A percentile compares a stretch with the other conserved stretches of the same genome.
Evolutionary conservation across 202 grass and related monocot species (phyloP).

Genomic region (Schoenoplectus triqueter): DNA sequence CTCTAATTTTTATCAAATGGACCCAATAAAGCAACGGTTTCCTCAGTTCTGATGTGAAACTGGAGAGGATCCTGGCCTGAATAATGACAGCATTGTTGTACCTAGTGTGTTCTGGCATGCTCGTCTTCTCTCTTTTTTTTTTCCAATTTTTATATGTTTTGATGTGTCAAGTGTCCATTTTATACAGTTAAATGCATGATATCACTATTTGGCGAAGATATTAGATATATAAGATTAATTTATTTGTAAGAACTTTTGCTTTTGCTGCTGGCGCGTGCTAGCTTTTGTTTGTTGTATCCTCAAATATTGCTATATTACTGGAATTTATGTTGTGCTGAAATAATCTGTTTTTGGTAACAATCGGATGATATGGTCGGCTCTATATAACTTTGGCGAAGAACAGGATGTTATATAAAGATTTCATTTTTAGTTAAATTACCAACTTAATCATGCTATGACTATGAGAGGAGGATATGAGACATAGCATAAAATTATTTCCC

Average conservation of each 20-base stretch:
- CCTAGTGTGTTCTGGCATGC: background rate
- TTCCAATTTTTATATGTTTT: background rate
- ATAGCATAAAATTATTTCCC: background rate
- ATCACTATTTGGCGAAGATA: background rate
- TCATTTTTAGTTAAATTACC: background rate
- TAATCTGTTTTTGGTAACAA: background rate
- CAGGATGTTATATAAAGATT: background rate
- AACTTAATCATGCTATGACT: background rate
- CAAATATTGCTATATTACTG: background rate
- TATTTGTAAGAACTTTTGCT: background rate
- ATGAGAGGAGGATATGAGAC: background rate
- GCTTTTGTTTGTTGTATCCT: background rate
- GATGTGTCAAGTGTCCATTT: conserved; percentile 1
- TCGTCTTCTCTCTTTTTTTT: conserved; percentile 11
- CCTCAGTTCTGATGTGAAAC: background rate
- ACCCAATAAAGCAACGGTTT: background rate
- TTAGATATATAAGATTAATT: conserved; percentile 12
- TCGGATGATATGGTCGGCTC: background rate
- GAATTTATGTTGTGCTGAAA: background rate
- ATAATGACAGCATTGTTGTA: background rate
- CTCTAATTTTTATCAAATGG: background rate
- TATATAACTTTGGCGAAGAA: background rate
- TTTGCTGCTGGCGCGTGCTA: background rate
- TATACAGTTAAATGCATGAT: conserved; percentile 13
- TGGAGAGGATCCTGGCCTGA: background rate